phyloP scores from a whole-genome alignment of 2,329 filamentous ascomycete genomes.

The Monosporascus ibericus region DNA sequence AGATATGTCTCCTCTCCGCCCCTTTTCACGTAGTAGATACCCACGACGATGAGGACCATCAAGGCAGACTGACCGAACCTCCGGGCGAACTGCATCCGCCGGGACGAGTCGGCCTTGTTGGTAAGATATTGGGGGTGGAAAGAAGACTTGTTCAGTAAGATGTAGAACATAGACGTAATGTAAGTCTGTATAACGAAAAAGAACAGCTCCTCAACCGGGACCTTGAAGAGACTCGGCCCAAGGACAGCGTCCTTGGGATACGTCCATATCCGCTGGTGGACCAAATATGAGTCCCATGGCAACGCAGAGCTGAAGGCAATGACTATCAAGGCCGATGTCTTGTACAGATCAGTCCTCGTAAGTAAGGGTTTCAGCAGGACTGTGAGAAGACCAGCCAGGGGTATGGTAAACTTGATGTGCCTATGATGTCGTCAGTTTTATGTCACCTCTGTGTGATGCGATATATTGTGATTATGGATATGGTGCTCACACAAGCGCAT shows the following conservation, averaged over 20 bases:
- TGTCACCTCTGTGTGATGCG: neutral
- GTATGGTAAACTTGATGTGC: constrained; percentile 62
- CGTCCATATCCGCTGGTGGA: constrained; percentile 62
- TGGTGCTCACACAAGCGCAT: constrained; percentile 23
- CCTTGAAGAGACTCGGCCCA: constrained; percentile 55
- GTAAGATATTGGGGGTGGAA: constrained; percentile 40
- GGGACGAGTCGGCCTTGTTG: constrained; percentile 21
- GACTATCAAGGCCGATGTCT: constrained; percentile 52
- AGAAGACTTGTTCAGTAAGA: constrained; percentile 59
- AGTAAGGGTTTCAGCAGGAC: constrained; percentile 55
- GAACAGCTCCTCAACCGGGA: constrained; percentile 67
- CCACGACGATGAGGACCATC: constrained; percentile 34
- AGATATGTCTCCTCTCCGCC: constrained; percentile 55
- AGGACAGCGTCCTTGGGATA: constrained; percentile 61
- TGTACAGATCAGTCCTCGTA: constrained; percentile 56
- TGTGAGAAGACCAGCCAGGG: constrained; percentile 53
- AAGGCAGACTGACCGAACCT: constrained; percentile 45
- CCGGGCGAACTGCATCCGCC: constrained; percentile 23
- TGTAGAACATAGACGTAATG: constrained; percentile 62
- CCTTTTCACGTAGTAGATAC: constrained; percentile 37
- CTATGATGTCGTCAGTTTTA: constrained; percentile 28
- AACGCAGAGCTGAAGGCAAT: constrained; percentile 63
- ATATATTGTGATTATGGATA: neutral
- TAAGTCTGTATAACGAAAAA: constrained; percentile 76
- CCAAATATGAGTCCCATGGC: constrained; percentile 73